phyloP scores from a whole-genome alignment of 441 rosid genomes.

The Corymbia citriodora region DNA sequence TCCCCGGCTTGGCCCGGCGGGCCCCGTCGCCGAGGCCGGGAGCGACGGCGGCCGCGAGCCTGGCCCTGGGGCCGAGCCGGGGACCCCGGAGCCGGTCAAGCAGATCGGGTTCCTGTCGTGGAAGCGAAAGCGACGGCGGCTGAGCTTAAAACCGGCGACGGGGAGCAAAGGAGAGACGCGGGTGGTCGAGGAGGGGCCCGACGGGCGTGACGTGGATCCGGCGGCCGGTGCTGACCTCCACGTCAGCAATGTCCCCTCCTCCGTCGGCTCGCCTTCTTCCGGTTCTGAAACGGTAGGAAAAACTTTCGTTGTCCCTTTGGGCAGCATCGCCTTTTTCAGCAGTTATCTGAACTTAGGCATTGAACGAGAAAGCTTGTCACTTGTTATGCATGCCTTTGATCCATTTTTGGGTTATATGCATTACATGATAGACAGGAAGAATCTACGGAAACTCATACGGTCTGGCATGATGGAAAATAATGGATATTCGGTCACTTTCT shows the following conservation, averaged over 20 bases:
- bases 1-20: conserved; percentile 4
- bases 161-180: conserved; percentile 4
- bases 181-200: neutral
- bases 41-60: conserved; percentile 2
- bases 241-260: neutral
- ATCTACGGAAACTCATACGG: neutral
- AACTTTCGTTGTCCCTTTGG: neutral
- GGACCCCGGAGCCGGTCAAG: neutral
- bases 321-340: neutral
- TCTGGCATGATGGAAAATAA: neutral
- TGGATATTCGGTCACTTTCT: neutral
- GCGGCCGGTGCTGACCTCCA: neutral
- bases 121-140: conserved; percentile 17
- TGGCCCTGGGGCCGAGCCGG: conserved; percentile 5
- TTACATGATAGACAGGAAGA: neutral
- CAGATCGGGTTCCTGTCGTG: conserved; percentile 7
- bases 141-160: neutral
- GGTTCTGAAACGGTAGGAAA: neutral
- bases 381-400: neutral
- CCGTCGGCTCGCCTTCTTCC: neutral
- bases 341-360: neutral
- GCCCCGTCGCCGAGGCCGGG: neutral
- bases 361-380: neutral
- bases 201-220: neutral
- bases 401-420: neutral